A percentile compares a stretch with the other conserved stretches of the same genome.
These are phyloP conservation scores for Fusarium sp. DNA, from an alignment of 2,329 filamentous ascomycete species.

Conservation along the genomic window DNA sequence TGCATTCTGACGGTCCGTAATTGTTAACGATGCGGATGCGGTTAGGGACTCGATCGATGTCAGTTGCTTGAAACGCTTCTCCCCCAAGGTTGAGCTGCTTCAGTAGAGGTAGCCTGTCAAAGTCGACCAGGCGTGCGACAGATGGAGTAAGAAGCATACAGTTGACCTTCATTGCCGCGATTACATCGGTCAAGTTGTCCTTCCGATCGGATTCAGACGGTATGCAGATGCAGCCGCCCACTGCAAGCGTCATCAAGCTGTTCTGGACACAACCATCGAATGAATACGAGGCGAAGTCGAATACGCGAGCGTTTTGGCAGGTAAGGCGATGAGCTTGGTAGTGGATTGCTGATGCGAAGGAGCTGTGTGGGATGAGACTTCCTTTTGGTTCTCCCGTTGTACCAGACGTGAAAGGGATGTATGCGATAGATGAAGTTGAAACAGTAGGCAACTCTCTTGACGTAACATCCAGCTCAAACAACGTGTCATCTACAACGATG, in stretches of 20 bases:
- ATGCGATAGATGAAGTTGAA: not conserved
- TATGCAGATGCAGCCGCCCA: constrained; percentile 15
- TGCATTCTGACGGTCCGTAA: constrained; percentile 24
- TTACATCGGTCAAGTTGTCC: constrained; percentile 44
- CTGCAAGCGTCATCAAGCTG: constrained; percentile 9
- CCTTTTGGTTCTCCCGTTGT: constrained; percentile 13
- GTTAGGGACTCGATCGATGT: not conserved
- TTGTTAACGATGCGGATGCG: constrained; percentile 34
- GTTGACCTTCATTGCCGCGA: constrained; percentile 52
- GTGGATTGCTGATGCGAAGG: not conserved
- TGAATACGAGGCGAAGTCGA: constrained; percentile 15
- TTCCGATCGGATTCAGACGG: constrained; percentile 14
- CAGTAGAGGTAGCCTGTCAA: not conserved
- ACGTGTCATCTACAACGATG: not conserved
- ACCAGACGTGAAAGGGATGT: constrained; percentile 4
- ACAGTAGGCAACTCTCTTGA: too few relatives aligned
- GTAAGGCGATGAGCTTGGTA: not conserved
- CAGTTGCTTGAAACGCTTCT: not conserved
- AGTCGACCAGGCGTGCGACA: constrained; percentile 13
- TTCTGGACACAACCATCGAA: constrained; percentile 13
- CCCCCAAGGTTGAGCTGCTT: constrained; percentile 10
- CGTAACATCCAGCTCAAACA: not conserved
- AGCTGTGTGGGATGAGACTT: not conserved
- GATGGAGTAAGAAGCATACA: constrained; percentile 43
- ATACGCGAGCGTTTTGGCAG: constrained; percentile 2